Evolutionary conservation across 805 yeast genomes (phyloP), one percentile per base, ranked within the genome.

Genomic region (Metschnikowia henanensis): DNA sequence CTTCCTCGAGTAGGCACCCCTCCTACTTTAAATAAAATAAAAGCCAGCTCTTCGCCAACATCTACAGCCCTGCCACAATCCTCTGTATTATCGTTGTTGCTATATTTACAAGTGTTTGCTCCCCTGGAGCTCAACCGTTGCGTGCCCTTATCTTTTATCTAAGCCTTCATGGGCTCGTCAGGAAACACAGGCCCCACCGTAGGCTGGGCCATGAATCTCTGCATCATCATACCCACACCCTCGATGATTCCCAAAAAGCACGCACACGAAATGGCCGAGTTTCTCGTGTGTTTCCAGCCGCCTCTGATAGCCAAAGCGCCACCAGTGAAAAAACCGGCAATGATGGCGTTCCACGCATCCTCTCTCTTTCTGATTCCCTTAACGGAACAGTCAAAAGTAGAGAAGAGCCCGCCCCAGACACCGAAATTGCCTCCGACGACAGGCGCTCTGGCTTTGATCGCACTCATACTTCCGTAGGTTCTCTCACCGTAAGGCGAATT

Each of bases 351-450:
- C 87, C 96, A 87, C 6, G 98, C 96, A 67, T 94, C 99, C 68
- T 94, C 99, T 75, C 97, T 88, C 69, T 89, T 87, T 76, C 99
- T 87, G 33, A 94, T 80, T 2, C 92, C 96, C 68, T 92, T 94
- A 36, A 94, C 95, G 13, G 91, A 79, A 76, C 99, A 94, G 69
- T 94, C 99, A 62, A 83, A 94, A 12, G 95, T 85, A 26, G 97
- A 89, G 64, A 94, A 94, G 58, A 94, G 74, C 49, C 99, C 99
- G 76, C 99, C 99, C 99, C 99, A 94, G 30, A 88, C 96, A 73
- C 99, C 99, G 61, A 94, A 92, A 70, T 94, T 94, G 62, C 99
- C 99, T 55, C 99, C 99, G 43, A 92, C 90, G 38, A 92, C 97
- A 30, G 99, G 99, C 2, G 97, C 98, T 67, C 99, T 80, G 40